Evolutionary conservation across 352 stramenopile species (phyloP), one percentile per base, ranked within the genome.

Genomic region (Globisporangium mamillatum): DNA sequence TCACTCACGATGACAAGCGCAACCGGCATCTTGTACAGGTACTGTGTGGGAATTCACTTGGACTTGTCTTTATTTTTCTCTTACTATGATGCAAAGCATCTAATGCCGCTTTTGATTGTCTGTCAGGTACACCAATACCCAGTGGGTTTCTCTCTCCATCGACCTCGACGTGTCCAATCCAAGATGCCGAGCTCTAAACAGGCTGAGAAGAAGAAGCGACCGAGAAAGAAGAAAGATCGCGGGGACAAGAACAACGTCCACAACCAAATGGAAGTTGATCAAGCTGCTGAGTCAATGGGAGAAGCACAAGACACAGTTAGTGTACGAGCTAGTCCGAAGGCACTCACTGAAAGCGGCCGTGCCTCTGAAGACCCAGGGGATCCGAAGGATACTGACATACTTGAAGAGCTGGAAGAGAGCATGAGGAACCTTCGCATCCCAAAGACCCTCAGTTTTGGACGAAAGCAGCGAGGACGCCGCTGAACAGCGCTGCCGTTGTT

Each of bases 1-100:
- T 85, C 61, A 76, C 65, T 55, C 73, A 84, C 62, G 76, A 86
- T 54, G 75, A 86, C 63, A 89, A 89, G 69, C 77, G 81, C 24
- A 77, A 58, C 16, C 59, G 67, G 10, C 81, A 89, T 59, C 70
- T 87, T 56, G 63, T 80, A 32, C 59, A 69, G 66, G 66, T 71
- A 25, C 27, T n/a, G 3, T 2, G 9, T 29, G 67, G 16, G 22
- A 57, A n/a, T 52, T 44, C 32, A 52, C 34, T 1, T 34, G 20
- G 9, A 44, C 16, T 8, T 50, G 41, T 60, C 34, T 10, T 7
- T 46, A 14, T 27, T 46, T 14, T 16, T 32, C 16, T 34, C n/a
- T 27, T 10, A 27, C 25, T 32, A 32, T 32, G 29, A 48, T 44
- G 36, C 36, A 44, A 41, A 20, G 3, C 1, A 7, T 36, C 41